Evolutionary conservation across 2,329 filamentous ascomycete species (phyloP), one percentile per base, ranked within the genome.

Genomic region (Alternaria sp.): DNA sequence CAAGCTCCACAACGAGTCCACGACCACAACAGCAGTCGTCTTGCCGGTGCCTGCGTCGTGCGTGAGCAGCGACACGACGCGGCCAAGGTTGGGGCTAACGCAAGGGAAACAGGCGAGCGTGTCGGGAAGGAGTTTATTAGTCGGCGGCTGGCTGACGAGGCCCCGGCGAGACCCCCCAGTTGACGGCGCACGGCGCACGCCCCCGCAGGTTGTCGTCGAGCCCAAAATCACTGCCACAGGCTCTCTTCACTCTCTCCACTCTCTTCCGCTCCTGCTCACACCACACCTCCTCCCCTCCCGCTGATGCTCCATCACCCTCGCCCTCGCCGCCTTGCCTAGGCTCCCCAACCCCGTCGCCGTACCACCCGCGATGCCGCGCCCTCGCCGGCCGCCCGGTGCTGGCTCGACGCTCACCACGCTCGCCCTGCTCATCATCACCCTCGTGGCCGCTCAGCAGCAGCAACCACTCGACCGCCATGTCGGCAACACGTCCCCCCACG

Each of bases 401-500:
- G 72, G 72, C 71, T 71, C 72, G 68, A 73, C 72, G 60, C 65
- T 77, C 56, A 71, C 68, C 58, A 69, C 76, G 52, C 65, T 79
- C 60, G 70, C 75, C 46, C 62, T 77, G 44, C 63, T 78, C 60
- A 62, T 78, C 54, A 65, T 78, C 51, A 73, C 76, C 55, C 68
- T 75, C 54, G 70, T 72, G 65, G 75, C 74, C 61, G 74, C 76
- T 77, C 76, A 77, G 76, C 77, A 78, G 77, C 77, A 79, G 77
- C 76, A 76, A 52, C 72, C 69, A 68, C 72, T 63, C 49, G 64
- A 71, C 44, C 62, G 56, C 49, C 66, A 67, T 57, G 65, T 62
- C 51, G 61, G 62, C 59, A 66, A 64, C 53, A 55, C 58, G 33
- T 70, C 72, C 46, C 66, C 70, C 46, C 70, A 63, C 56, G 68